Evolutionary conservation across 2,329 filamentous ascomycete genomes (phyloP), one percentile per base, ranked within the genome.

Genomic region (Colletotrichum ledebouriae): DNA sequence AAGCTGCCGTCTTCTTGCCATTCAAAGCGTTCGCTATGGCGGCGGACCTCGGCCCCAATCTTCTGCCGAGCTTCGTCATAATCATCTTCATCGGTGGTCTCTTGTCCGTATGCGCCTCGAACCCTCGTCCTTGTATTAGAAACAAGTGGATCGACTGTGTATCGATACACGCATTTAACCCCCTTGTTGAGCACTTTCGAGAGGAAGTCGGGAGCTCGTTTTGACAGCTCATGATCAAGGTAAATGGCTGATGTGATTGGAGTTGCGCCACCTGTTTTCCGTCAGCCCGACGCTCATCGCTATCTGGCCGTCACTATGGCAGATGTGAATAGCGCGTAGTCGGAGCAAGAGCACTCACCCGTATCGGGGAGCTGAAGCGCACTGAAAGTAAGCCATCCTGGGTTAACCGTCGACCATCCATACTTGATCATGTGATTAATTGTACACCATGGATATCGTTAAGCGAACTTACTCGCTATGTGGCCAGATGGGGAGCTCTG

Each of bases 401-500:
- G 78, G 50, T 80, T 76, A 60, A 79, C 76, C 1, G 74, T 79
- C 2, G 77, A 78, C 77, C 77, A 79, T 1, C 78, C 78, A 37
- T 79, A 80, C 20, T 6, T 25, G 25, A 25, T 25, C 25, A 25
- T 25, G 25, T 25, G 25, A 25, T 25, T 25, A 4, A 25, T 25
- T 25, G 25, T 25, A 25, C 25, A 25, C 25, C 25, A 25, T 25
- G 25, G 25, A 3, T 25, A 25, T 25, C 25, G 3, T 25, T 6
- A 6, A 9, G 37, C 33, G 11, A 33, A 42, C 59, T 33, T 41
- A 62, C 63, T 80, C 78, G 37, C 76, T 79, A 22, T 79, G 78
- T 4, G 78, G 78, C 78, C 76, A 81, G 25, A 79, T 80, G 0
- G 79, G 78, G n/a, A 80, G 70, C 17, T 78, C 76, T 7, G 78